Percentiles rank a stretch among this genome's conserved stretches.
phyloP scores from a whole-genome alignment of 1,284 basidiomycete genomes.

The Sanghuangporus baumii region DNA sequence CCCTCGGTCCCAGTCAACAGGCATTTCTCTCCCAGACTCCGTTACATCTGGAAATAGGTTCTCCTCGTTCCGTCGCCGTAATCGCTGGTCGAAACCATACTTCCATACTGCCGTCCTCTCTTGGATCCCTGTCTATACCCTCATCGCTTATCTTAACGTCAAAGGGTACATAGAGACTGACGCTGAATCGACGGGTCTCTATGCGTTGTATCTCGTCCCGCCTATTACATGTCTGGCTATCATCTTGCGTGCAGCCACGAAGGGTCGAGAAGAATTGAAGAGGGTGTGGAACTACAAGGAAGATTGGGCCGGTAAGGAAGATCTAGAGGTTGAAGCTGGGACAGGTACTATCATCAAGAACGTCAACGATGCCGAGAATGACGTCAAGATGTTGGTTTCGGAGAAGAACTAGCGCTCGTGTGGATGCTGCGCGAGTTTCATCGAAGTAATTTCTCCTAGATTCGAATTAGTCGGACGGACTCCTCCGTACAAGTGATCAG shows the following conservation, averaged over 20 bases:
- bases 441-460: neutral
- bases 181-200: neutral
- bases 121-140: neutral
- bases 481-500: too few relatives aligned
- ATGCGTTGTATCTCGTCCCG: neutral
- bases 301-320: neutral
- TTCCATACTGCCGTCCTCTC: neutral
- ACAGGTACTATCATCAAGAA: neutral
- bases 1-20: neutral
- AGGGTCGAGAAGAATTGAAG: neutral
- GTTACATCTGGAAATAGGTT: neutral
- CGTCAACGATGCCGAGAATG: neutral
- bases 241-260: neutral
- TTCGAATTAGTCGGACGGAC: too few relatives aligned
- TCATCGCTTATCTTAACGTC: neutral
- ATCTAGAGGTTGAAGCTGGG: neutral
- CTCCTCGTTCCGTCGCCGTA: neutral
- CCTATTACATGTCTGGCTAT: neutral
- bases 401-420: neutral
- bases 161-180: neutral
- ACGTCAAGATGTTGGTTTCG: neutral
- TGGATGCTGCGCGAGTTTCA: neutral
- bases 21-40: too few relatives aligned
- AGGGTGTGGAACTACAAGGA: constrained; percentile 8
- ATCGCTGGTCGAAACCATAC: constrained; percentile 2